phyloP scores from a whole-genome alignment of 2,329 filamentous ascomycete genomes.

The Ambrosiella beaveri region DNA sequence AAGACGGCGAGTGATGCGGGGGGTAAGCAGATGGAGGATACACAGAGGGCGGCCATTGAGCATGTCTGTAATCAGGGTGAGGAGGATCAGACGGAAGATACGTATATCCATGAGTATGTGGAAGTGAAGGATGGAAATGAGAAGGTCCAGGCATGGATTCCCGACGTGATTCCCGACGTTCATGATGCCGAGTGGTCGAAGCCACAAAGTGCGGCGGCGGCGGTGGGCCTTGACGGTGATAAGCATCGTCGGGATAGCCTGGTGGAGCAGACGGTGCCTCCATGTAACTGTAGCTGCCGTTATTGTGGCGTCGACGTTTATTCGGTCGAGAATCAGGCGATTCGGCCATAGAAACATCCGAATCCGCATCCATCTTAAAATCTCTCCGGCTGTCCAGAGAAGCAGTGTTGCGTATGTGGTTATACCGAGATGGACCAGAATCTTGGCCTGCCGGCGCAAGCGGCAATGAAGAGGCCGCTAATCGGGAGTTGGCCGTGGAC shows the following conservation, averaged over 20 bases:
- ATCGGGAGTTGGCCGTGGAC: not conserved
- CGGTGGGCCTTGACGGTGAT: not conserved
- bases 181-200: no score
- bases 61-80: no score
- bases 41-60: no score
- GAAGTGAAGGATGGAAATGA: no score
- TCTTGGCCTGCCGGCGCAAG: not conserved
- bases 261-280: not conserved
- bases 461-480: no score
- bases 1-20: no score
- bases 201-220: no score
- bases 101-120: no score
- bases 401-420: not conserved
- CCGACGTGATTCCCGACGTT: no score
- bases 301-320: not conserved
- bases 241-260: not conserved
- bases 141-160: no score
- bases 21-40: no score
- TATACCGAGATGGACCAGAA: not conserved
- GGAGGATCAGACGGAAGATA: no score
- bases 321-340: not conserved
- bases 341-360: not conserved
- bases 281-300: not conserved
- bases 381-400: not conserved
- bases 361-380: not conserved